Evolutionary conservation across 2,329 filamentous ascomycete genomes (phyloP).

Genomic region (Diaporthe helianthi): DNA sequence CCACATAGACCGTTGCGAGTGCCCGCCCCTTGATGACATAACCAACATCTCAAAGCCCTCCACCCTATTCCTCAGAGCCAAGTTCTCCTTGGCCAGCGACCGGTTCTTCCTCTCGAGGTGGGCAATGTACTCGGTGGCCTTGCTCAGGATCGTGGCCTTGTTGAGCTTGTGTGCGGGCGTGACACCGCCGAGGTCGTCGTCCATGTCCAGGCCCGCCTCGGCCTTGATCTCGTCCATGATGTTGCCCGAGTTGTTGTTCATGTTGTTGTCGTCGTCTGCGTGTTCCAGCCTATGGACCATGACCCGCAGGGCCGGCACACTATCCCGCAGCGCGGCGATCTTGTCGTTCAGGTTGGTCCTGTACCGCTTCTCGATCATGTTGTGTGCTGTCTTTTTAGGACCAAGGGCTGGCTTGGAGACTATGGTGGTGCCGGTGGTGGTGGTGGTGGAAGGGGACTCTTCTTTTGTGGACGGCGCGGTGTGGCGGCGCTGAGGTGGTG

Average conservation of each 20-base stretch:
- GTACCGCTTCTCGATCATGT: slow-evolving; percentile 86
- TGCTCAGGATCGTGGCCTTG: slow-evolving; percentile 52
- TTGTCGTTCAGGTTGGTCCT: slow-evolving; percentile 86
- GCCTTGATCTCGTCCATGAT: slow-evolving; percentile 41
- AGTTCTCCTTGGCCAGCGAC: slow-evolving; percentile 52
- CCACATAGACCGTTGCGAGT: slow-evolving; percentile 24
- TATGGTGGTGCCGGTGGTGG: background rate
- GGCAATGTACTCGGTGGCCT: slow-evolving; percentile 49
- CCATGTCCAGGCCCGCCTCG: slow-evolving; percentile 50
- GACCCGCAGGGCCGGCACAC: slow-evolving; percentile 63
- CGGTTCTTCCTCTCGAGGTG: slow-evolving; percentile 46
- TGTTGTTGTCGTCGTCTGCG: slow-evolving; percentile 42
- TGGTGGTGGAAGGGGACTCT: too few relatives aligned
- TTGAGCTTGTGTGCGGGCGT: slow-evolving; percentile 51
- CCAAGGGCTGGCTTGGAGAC: slow-evolving; percentile 33
- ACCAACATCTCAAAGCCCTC: slow-evolving; percentile 44
- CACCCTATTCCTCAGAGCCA: slow-evolving; percentile 49
- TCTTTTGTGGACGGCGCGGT: slow-evolving; percentile 27
- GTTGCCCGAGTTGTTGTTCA: slow-evolving; percentile 36
- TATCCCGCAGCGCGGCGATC: slow-evolving; percentile 77
- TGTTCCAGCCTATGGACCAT: slow-evolving; percentile 49
- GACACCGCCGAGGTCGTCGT: slow-evolving; percentile 44
- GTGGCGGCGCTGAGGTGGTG: slow-evolving; percentile 31
- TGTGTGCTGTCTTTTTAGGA: slow-evolving; percentile 80
- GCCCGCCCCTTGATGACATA: slow-evolving; percentile 38